A percentile compares a stretch with the other conserved stretches of the same genome.
These are phyloP conservation scores for Plantago ovata DNA, from an alignment of 257 asterid species.

Conservation along the genomic window DNA sequence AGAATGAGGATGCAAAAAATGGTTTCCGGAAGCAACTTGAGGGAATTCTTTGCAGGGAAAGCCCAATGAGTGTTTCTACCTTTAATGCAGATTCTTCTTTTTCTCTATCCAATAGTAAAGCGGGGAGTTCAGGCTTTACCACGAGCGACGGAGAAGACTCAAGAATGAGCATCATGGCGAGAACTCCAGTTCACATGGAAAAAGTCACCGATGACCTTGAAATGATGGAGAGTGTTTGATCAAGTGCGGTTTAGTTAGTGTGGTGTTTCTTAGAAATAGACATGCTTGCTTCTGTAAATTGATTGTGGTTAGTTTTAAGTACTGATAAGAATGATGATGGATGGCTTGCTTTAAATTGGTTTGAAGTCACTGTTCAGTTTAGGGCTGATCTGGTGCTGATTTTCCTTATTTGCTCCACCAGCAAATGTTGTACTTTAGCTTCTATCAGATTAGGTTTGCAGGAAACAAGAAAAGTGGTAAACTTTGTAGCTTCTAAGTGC, in stretches of 20 bases:
- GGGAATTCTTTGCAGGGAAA: slow-evolving; percentile 58
- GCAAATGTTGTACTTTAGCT: slow-evolving; percentile 31
- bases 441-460: slow-evolving; percentile 12
- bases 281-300: slow-evolving; percentile 46
- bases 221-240: slow-evolving; percentile 28
- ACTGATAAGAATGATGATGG: slow-evolving; percentile 19
- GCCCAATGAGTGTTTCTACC: slow-evolving; percentile 42
- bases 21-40: slow-evolving; percentile 75
- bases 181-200: slow-evolving; percentile 10
- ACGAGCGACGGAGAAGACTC: slow-evolving; percentile 66
- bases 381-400: slow-evolving; percentile 58
- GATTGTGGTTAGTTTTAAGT: slow-evolving; percentile 26
- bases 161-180: slow-evolving; percentile 26
- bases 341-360: slow-evolving; percentile 28
- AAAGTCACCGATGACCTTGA: slow-evolving; percentile 23
- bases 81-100: slow-evolving; percentile 37
- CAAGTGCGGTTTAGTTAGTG: slow-evolving; percentile 9
- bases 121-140: slow-evolving; percentile 47
- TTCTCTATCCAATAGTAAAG: slow-evolving; percentile 40
- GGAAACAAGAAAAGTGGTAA: slow-evolving; percentile 19
- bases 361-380: slow-evolving; percentile 51
- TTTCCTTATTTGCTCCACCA: slow-evolving; percentile 33
- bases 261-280: slow-evolving; percentile 21
- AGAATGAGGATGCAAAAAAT: slow-evolving; percentile 69
- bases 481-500: slow-evolving; percentile 6